phyloP scores from a whole-genome alignment of 2,329 filamentous ascomycete genomes.

The Talaromyces sp. region DNA sequence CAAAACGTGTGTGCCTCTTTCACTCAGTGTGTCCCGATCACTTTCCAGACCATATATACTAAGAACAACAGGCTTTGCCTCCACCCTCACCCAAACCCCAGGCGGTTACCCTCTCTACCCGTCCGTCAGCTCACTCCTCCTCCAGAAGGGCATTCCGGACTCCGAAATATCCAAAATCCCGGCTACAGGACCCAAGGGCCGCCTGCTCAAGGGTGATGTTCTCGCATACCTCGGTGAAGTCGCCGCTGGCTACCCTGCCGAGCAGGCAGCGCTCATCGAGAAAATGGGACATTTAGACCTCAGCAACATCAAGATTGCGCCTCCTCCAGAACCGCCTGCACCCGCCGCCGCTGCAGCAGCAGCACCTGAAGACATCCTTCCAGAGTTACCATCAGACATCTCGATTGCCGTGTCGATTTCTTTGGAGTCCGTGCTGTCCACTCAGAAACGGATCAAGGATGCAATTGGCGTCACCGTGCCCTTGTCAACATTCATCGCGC shows the following conservation, averaged over 20 bases:
- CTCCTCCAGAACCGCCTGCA: constrained; percentile 29
- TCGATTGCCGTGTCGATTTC: constrained; percentile 70
- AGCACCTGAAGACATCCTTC: constrained; percentile 26
- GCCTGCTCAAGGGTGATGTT: constrained; percentile 91
- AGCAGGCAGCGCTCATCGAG: constrained; percentile 66
- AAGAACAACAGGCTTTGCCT: constrained; percentile 30
- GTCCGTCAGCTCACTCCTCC: constrained; percentile 77
- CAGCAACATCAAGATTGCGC: constrained; percentile 84
- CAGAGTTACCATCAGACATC: constrained; percentile 30
- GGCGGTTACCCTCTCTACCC: constrained; percentile 55
- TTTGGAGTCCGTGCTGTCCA: constrained; percentile 70
- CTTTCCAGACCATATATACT: background rate
- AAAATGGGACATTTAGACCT: constrained; percentile 83
- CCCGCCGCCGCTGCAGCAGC: constrained; percentile 5
- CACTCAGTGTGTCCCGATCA: background rate
- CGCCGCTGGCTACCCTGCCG: constrained; percentile 64
- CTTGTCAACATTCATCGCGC: constrained; percentile 78
- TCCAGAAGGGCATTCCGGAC: constrained; percentile 70
- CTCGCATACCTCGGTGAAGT: constrained; percentile 83
- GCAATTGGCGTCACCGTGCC: constrained; percentile 77
- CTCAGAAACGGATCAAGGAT: constrained; percentile 74
- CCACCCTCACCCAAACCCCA: constrained; percentile 39
- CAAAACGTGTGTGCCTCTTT: constrained; percentile 32
- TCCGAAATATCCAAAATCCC: constrained; percentile 76
- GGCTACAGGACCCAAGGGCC: constrained; percentile 79